Base-by-base conservation (phyloP, 1,284 basidiomycete genomes). In the Pseudozyma tsukubaensis region DNA sequence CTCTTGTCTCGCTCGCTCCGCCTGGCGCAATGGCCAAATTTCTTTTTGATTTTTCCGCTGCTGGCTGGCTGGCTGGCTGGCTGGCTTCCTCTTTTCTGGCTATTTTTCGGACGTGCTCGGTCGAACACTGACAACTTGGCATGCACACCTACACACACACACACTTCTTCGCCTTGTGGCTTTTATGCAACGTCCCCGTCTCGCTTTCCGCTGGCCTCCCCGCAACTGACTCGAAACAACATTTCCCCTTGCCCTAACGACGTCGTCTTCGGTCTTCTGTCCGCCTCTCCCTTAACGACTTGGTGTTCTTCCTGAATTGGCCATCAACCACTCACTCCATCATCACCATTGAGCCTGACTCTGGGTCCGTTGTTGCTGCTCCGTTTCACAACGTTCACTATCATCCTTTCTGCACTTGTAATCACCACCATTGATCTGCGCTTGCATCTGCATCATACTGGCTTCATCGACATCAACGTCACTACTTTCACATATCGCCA, bases 61-160 rank as follows among this genome's bases (percentile, higher is more conserved):
- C 13, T n/a, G n/a, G 39, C 19, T 50, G 57, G 56, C 48, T 37
- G 50, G 43, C 50, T 50, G 32, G 36, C 37, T 24, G 44, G 40
- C 9, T 40, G 21, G 44, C 18, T 16, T 6, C 42, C 14, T 13
- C n/a, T 10, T 40, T 11, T n/a, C 24, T 34, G 9, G 37, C 32
- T 39, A n/a, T 21, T 13, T 18, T 63, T 63, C 60, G 60, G 54
- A 56, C 37, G 29, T 63, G 49, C 57, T 69, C 67, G 67, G 67
- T 63, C 67, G 67, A 69, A 29, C 24, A 29, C 24, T 29, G 24
- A 29, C 24, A 29, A 3, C 24, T 29, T 29, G 24, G 24, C 24
- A 29, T 29, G 6, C 6, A 6, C 24, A 29, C n/a, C n/a, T n/a
- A n/a, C 29, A 39, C 34, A 14, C 37, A 39, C 49, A 13, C 43